These are phyloP conservation scores for Fraxinus dipetala DNA, from an alignment of 305 asterid genomes.

Conservation along the genomic window DNA sequence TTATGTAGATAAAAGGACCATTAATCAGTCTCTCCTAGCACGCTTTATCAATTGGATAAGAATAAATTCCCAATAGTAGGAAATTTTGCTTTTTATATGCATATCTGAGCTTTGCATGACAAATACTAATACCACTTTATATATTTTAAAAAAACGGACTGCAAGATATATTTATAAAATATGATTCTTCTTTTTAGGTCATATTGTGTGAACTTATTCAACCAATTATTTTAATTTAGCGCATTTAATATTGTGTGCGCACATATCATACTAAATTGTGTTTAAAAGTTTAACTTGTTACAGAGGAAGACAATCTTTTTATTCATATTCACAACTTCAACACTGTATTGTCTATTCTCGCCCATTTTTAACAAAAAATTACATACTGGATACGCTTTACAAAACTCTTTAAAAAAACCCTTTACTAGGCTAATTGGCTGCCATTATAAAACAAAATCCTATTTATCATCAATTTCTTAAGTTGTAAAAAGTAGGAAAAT, in stretches of 20 bases:
- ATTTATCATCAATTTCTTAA: not conserved
- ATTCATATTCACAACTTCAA: not conserved
- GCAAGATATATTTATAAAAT: not conserved
- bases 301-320: not conserved
- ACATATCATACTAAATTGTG: not conserved
- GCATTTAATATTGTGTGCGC: not conserved
- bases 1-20: not conserved
- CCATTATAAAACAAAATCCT: not conserved
- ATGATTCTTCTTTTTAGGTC: not conserved
- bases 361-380: not conserved
- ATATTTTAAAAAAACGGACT: not conserved
- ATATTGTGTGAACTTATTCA: not conserved
- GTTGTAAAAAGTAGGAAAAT: not conserved
- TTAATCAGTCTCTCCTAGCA: not conserved
- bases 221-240: not conserved
- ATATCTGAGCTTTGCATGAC: not conserved
- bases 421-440: no score
- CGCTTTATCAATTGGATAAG: not conserved
- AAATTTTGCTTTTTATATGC: not conserved
- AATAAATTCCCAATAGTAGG: not conserved
- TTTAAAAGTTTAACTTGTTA: not conserved
- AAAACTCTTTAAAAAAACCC: no score
- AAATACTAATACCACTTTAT: not conserved
- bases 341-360: not conserved
- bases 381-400: not conserved